These are phyloP conservation scores for Tricholoma furcatifolium DNA, from an alignment of 768 basidiomycete species.

Conservation along the genomic window DNA sequence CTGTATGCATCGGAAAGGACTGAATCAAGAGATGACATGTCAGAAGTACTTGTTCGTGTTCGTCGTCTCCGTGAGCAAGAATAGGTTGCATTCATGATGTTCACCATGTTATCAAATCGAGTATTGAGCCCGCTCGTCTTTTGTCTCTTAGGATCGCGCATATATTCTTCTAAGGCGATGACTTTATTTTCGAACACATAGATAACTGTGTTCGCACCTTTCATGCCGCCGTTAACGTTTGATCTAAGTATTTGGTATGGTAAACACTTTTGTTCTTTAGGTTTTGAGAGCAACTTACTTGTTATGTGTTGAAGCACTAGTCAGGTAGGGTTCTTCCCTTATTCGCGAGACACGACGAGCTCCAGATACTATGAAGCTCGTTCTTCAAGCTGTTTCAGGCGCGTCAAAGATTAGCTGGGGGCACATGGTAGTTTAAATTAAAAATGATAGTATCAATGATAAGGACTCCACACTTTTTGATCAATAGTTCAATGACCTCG, in stretches of 20 bases:
- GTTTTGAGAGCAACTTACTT: constrained; percentile 10
- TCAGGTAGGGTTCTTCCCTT: constrained; percentile 11
- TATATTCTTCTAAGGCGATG: not conserved
- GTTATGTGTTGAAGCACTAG: constrained; percentile 12
- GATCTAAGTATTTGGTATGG: too few relatives aligned
- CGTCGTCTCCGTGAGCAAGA: constrained; percentile 26
- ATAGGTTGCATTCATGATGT: constrained; percentile 47
- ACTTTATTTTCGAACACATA: not conserved
- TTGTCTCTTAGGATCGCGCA: constrained; percentile 41
- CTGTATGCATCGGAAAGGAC: constrained; percentile 42
- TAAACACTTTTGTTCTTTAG: too few relatives aligned
- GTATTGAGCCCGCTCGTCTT: constrained; percentile 51
- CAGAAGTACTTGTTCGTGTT: constrained; percentile 37
- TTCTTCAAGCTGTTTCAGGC: not conserved
- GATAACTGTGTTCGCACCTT: too few relatives aligned
- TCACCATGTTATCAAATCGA: constrained; percentile 68
- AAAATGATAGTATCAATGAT: too few relatives aligned
- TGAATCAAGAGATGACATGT: constrained; percentile 37
- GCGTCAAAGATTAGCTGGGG: too few relatives aligned
- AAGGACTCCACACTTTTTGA: too few relatives aligned
- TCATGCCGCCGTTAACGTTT: too few relatives aligned
- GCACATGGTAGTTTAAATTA: too few relatives aligned
- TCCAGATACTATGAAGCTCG: not conserved
- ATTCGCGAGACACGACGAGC: constrained; percentile 16
- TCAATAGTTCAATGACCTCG: too few relatives aligned